Base-by-base conservation (phyloP, 2,329 filamentous ascomycete genomes). In the Thielaviopsis euricoi region DNA sequence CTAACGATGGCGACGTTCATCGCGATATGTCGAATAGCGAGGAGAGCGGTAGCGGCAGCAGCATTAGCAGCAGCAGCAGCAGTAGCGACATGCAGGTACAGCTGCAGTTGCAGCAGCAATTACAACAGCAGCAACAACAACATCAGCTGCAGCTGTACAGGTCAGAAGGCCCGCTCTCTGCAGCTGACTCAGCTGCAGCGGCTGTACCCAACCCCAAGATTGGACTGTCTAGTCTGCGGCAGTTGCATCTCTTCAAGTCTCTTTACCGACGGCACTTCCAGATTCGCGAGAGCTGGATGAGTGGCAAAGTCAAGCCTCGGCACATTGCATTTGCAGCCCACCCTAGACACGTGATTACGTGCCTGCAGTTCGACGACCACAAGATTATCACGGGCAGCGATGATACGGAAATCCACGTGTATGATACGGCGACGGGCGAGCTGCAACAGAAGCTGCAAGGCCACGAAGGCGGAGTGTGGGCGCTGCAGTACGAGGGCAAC, bases 311-410 rank as follows among this genome's bases (percentile, higher is more conserved):
- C 33, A 87, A 89, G 69, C 93, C 93, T 26, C 82, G 86, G 52
- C 93, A 98, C 65, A 85, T 98, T 60, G 93, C 93, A 4, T 63
- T 98, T 70, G 84, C 89, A n/a, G 93, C 93, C 5, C 93, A 98
- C 67, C 89, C 93, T 61, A 83, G 89, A 37, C 91, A 97, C 72
- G 93, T 98, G 61, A 95, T 98, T 56, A 98, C 93, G 17, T 98
- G 93, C 67, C 77, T 98, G 57, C 90, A 98, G 68, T 98, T 98
- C 65, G 93, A 98, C 66, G 87, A 90, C 53, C 90, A 98, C 74
- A 97, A 97, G 71, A 96, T 98, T 64, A 79, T 98, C 64, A 98
- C 93, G 1, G 93, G 93, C 25, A 97, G 91, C 66, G 93, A 98
- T 68, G 93, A 98, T 67, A 95, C 90, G 3, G 84, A 96, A 62